Evolutionary conservation across 495 filamentous ascomycete genomes (phyloP).

Genomic region (Aspergillus nidulans): DNA sequence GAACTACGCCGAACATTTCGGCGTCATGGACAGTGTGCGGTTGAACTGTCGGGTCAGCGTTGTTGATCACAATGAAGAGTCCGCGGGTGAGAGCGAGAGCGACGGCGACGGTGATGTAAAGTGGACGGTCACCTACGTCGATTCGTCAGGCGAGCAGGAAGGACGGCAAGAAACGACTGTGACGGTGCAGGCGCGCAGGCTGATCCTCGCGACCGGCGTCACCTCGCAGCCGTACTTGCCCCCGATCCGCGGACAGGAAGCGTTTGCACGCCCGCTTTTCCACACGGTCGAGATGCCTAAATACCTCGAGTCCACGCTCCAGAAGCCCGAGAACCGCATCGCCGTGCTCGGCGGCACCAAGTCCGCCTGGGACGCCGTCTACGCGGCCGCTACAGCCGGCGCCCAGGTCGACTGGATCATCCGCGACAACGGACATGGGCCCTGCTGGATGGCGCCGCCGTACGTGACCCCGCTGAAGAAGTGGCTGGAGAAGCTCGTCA

Average conservation of each 20-base stretch:
- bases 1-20: constrained; percentile 57
- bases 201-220: constrained; percentile 68
- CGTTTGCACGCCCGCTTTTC: constrained; percentile 56
- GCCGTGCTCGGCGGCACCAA: constrained; percentile 70
- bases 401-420: constrained; percentile 75
- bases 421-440: constrained; percentile 69
- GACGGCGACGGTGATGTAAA: background rate
- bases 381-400: constrained; percentile 59
- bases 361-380: constrained; percentile 73
- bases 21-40: constrained; percentile 49
- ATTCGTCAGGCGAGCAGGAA: background rate
- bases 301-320: constrained; percentile 31
- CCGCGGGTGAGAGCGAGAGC: constrained; percentile 5
- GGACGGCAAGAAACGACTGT: constrained; percentile 21
- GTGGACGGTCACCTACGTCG: constrained; percentile 36
- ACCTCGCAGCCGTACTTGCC: constrained; percentile 59
- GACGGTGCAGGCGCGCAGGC: constrained; percentile 47
- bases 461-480: constrained; percentile 56
- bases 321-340: constrained; percentile 34
- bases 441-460: constrained; percentile 64
- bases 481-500: constrained; percentile 63
- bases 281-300: constrained; percentile 57
- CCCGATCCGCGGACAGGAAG: constrained; percentile 40
- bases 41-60: constrained; percentile 48
- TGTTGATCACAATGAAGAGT: constrained; percentile 42